phyloP scores from a whole-genome alignment of 1,284 basidiomycete species.

The Puccinia triticina region DNA sequence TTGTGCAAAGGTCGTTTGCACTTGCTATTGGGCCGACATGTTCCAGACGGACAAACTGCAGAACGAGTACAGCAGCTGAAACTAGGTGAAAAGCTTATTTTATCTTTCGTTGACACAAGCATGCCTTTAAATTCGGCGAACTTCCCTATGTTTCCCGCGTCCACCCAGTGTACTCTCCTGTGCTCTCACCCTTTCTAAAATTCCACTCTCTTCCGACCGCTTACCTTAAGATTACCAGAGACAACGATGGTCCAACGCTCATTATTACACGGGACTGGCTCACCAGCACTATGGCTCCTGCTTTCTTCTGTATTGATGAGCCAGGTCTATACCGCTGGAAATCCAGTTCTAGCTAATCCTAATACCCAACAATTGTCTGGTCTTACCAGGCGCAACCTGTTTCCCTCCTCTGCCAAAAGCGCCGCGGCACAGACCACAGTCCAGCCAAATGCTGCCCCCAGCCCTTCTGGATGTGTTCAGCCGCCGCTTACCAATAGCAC shows the following conservation, averaged over 20 bases:
- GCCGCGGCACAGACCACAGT: neutral
- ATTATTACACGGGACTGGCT: neutral
- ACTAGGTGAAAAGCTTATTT: too few species aligned
- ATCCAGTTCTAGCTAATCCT: neutral
- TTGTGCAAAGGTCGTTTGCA: too few species aligned
- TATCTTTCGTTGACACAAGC: too few species aligned
- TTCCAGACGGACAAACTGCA: too few species aligned
- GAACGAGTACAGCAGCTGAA: too few species aligned
- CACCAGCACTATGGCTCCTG: neutral
- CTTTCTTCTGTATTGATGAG: neutral
- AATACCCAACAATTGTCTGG: neutral
- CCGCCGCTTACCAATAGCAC: constrained; percentile 30
- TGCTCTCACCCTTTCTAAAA: too few species aligned
- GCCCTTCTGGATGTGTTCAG: constrained; percentile 12
- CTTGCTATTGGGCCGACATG: too few species aligned
- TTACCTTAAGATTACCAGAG: too few species aligned
- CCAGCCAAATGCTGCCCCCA: neutral
- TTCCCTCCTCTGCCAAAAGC: neutral
- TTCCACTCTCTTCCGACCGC: too few species aligned
- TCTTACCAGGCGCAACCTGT: neutral
- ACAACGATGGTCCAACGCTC: neutral
- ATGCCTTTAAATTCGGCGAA: too few species aligned
- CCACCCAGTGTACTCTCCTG: too few species aligned
- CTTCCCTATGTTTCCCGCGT: too few species aligned
- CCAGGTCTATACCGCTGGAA: neutral